Evolutionary conservation across 441 rosid genomes (phyloP), one percentile per base, ranked within the genome.

Genomic region (Gossypium trilobum): DNA sequence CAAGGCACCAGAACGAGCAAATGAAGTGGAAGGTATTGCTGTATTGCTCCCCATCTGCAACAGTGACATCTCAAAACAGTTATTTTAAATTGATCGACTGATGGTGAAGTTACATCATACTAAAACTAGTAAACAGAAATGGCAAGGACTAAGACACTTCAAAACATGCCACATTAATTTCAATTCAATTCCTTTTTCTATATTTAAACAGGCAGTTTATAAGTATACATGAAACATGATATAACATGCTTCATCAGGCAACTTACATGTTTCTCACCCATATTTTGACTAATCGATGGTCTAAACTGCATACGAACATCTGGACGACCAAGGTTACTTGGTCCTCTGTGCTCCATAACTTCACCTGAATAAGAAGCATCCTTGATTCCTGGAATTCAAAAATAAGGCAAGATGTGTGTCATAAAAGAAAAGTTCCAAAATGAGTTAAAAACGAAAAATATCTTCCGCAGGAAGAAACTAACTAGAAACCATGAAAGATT

Each of bases 11-110:
- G 78, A 74, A 23, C 54, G 68, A 68, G 66, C 71, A 60, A 72
- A 61, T 72, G 78, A 78, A 54, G 70, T 66, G 36, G 81, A 68
- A 19, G 74, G 68, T 10, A 72, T 63, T 31, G 77, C 70, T 61
- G 67, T 17, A 69, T 57, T 75, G 71, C 74, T 64, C 27, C 23
- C 23, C 31, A 44, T 68, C 82, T 75, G 74, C 61, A 62, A 31
- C 27, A 68, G 62, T 16, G 60, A 72, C 23, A 42, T 48, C 71
- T 59, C 42, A 51, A 44, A 68, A 5, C 71, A 68, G 46, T 50
- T 25, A 48, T 48, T 48, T 51, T 59, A 59, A 29, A 58, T 9
- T 58, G 52, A 60, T 36, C 5, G 9, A 19, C 63, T 14, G 68
- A 17, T 9, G 5, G n/a, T 11, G 59, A 70, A 56, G 10, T 44